Conservation (phyloP, 1,284 basidiomycete genomes). For the Apiotrichum gamsii region DNA sequence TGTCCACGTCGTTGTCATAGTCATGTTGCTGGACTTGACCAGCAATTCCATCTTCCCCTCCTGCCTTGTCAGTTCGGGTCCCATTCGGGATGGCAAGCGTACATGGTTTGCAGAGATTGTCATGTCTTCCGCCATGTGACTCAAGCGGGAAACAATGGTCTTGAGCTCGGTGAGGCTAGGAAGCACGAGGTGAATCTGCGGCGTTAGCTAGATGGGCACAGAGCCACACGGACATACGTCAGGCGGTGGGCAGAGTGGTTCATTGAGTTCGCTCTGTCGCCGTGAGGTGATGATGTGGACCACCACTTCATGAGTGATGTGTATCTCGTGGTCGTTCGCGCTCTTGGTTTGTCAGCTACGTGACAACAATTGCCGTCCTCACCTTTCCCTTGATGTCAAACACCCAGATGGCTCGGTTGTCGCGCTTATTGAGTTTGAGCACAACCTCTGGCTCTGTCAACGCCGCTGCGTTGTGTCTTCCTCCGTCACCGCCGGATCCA, state of each 20-base stretch:
- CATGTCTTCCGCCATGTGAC: slow-evolving; percentile 68
- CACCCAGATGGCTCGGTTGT: slow-evolving; percentile 35
- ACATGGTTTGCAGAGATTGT: slow-evolving; percentile 51
- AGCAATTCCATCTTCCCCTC: slow-evolving; percentile 52
- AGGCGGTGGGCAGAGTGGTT: slow-evolving; percentile 81
- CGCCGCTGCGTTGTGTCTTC: slow-evolving; percentile 5
- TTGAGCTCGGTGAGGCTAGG: slow-evolving; percentile 71
- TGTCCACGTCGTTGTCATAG: slow-evolving; percentile 75
- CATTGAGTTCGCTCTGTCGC: slow-evolving; percentile 65
- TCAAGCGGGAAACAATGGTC: slow-evolving; percentile 68
- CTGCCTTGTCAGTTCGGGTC: slow-evolving; percentile 19
- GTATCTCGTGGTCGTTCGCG: slow-evolving; percentile 23
- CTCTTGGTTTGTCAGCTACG: slow-evolving; percentile 22
- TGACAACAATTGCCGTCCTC: no score
- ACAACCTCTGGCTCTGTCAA: slow-evolving; percentile 58
- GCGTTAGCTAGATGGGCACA: not conserved
- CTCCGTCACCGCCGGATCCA: slow-evolving; percentile 1
- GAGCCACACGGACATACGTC: slow-evolving; percentile 55
- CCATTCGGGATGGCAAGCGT: slow-evolving; percentile 1
- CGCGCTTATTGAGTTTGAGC: slow-evolving; percentile 58
- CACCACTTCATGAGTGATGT: slow-evolving; percentile 47
- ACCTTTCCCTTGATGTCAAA: slow-evolving; percentile 40
- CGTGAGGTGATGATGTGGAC: slow-evolving; percentile 62
- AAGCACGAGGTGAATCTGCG: slow-evolving; percentile 71
- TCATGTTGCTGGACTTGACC: slow-evolving; percentile 63